A percentile compares a stretch with the other conserved stretches of the same genome.
phyloP scores from a whole-genome alignment of 768 basidiomycete genomes.

The Kwoniella newhampshirensis region DNA sequence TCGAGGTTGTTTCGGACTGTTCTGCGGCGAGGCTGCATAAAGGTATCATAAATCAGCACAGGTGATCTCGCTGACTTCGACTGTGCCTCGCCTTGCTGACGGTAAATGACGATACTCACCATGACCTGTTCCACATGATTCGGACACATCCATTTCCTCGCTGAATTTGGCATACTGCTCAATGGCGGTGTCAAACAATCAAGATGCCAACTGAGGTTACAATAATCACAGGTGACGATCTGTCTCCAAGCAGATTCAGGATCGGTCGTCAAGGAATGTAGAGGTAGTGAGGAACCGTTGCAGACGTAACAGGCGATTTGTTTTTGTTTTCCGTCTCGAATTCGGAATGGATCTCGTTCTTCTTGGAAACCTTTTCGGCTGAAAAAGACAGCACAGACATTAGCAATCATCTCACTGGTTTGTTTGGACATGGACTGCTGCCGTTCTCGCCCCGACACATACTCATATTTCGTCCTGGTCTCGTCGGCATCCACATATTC shows the following conservation, averaged over 20 bases:
- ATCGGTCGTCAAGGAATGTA: conserved; percentile 55
- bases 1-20: conserved; percentile 68
- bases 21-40: conserved; percentile 70
- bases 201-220: conserved; percentile 90
- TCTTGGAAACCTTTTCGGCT: conserved; percentile 86
- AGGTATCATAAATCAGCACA: not conserved
- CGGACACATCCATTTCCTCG: conserved; percentile 98
- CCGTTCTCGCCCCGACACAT: too few species aligned
- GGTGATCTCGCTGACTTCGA: not conserved
- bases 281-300: conserved; percentile 68
- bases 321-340: conserved; percentile 78
- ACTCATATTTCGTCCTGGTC: conserved; percentile 81
- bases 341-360: conserved; percentile 81
- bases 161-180: conserved; percentile 75
- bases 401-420: too few species aligned
- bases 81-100: not conserved
- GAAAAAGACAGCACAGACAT: conserved; percentile 9
- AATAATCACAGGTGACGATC: conserved; percentile 94
- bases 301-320: conserved; percentile 90
- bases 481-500: conserved; percentile 79
- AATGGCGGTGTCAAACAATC: conserved; percentile 94
- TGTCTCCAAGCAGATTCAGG: conserved; percentile 50
- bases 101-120: conserved; percentile 59
- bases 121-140: conserved; percentile 86
- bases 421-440: too few species aligned